A percentile compares a stretch with the other conserved stretches of the same genome.
phyloP scores from a whole-genome alignment of 2,329 filamentous ascomycete species.

The Orbilia brochopaga region DNA sequence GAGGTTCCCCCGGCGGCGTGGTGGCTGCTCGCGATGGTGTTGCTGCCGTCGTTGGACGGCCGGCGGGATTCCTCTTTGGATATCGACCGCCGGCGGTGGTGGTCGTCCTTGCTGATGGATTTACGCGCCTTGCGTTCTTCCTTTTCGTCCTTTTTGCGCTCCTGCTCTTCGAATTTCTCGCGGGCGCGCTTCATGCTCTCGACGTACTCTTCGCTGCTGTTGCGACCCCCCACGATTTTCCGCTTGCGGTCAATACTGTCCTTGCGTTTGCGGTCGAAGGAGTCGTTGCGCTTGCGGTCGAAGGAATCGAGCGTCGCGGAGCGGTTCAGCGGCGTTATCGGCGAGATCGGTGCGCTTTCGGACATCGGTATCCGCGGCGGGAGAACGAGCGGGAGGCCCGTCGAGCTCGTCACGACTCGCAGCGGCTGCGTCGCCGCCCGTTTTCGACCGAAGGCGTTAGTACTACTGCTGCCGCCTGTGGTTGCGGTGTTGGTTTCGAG shows the following conservation, averaged over 20 bases:
- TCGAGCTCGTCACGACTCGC: constrained; percentile 46
- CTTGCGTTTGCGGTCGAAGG: constrained; percentile 36
- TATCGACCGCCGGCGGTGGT: constrained; percentile 32
- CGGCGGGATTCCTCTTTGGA: constrained; percentile 47
- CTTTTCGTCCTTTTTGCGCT: constrained; percentile 40
- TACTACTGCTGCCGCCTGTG: background rate
- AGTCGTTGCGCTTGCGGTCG: constrained; percentile 36
- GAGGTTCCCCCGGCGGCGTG: no score
- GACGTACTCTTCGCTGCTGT: constrained; percentile 39
- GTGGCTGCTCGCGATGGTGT: constrained; percentile 25
- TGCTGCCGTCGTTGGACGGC: constrained; percentile 35
- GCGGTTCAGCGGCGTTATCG: constrained; percentile 26
- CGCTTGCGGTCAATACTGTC: constrained; percentile 45
- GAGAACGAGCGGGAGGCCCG: constrained; percentile 32
- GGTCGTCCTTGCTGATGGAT: constrained; percentile 44
- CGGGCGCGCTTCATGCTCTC: constrained; percentile 40
- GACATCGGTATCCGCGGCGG: constrained; percentile 41
- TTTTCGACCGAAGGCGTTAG: background rate
- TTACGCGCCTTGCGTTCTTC: constrained; percentile 40
- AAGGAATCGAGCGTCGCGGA: constrained; percentile 34
- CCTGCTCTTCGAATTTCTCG: constrained; percentile 43
- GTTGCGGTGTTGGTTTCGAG: constrained; percentile 1
- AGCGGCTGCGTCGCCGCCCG: constrained; percentile 18
- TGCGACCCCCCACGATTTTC: constrained; percentile 41
- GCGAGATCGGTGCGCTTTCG: constrained; percentile 41